Evolutionary conservation across 176 grass and related monocot genomes (phyloP).

Genomic region (Oryza meridionalis): DNA sequence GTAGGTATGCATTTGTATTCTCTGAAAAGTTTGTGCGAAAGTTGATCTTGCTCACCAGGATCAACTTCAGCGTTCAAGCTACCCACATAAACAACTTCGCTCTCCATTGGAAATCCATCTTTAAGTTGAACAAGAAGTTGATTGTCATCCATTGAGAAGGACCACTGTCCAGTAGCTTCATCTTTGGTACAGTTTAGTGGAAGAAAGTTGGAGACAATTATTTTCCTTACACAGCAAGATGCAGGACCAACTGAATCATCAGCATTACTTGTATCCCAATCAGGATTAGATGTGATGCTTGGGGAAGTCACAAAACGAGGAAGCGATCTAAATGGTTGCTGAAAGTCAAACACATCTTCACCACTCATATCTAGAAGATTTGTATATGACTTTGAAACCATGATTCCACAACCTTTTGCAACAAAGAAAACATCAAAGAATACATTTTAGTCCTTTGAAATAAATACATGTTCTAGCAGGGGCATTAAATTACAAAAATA

Average conservation of each 20-base stretch:
- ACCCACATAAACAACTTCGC: constrained; percentile 71
- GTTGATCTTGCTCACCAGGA: constrained; percentile 64
- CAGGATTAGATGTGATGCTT: constrained; percentile 49
- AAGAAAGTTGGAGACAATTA: constrained; percentile 85
- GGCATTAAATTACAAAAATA: constrained; percentile 14
- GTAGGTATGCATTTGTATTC: constrained; percentile 77
- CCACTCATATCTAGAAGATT: constrained; percentile 62
- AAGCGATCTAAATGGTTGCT: constrained; percentile 54
- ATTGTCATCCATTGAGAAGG: constrained; percentile 72
- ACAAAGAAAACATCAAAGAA: constrained; percentile 5
- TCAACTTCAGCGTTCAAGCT: constrained; percentile 76
- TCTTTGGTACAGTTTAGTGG: constrained; percentile 64
- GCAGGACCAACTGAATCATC: constrained; percentile 42
- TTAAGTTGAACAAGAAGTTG: constrained; percentile 75
- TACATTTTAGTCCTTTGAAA: constrained; percentile 20
- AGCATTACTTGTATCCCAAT: constrained; percentile 43
- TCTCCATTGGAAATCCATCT: constrained; percentile 63
- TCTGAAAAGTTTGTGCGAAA: constrained; percentile 68
- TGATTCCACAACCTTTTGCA: constrained; percentile 34
- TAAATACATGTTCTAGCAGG: neutral
- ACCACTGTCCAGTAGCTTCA: constrained; percentile 62
- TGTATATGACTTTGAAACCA: constrained; percentile 69
- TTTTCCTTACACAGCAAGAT: constrained; percentile 48
- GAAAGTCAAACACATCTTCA: constrained; percentile 52
- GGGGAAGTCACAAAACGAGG: constrained; percentile 54